Conservation (phyloP, 345 rosid genomes). For the Microcos paniculata region DNA sequence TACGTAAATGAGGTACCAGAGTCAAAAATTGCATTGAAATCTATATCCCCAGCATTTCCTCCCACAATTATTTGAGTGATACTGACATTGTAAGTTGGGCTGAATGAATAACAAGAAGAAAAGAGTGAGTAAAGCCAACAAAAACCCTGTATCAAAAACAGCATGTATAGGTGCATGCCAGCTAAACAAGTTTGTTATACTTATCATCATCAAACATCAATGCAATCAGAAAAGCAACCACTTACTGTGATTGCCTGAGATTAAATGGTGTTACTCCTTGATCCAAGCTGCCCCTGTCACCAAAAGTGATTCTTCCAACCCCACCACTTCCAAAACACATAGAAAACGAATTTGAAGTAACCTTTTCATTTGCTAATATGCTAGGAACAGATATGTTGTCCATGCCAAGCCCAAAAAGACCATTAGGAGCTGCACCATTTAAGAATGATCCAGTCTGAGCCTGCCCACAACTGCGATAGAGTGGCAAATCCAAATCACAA, state of each 20-base stretch:
- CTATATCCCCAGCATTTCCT: conserved; percentile 49
- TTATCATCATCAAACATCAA: neutral
- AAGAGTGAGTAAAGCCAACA: conserved; percentile 15
- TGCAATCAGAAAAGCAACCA: conserved; percentile 6
- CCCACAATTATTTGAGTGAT: conserved; percentile 60
- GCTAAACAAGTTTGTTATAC: neutral
- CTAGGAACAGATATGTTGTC: conserved; percentile 80
- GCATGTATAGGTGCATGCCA: neutral
- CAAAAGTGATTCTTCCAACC: conserved; percentile 84
- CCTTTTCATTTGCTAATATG: conserved; percentile 67
- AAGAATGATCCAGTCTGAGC: conserved; percentile 85
- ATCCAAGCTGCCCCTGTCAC: conserved; percentile 78
- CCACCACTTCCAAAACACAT: conserved; percentile 85
- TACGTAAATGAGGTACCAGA: conserved; percentile 94
- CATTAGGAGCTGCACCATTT: conserved; percentile 90
- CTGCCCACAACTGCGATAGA: conserved; percentile 75
- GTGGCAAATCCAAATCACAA: conserved; percentile 14
- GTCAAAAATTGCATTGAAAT: conserved; percentile 78
- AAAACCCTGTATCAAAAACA: neutral
- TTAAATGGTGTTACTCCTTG: conserved; percentile 89
- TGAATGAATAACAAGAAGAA: conserved; percentile 25
- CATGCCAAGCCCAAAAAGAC: conserved; percentile 95
- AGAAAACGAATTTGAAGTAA: conserved; percentile 79
- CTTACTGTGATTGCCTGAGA: conserved; percentile 62
- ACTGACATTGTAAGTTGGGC: conserved; percentile 85